Evolutionary conservation across 2,329 filamentous ascomycete genomes (phyloP).

Genomic region (Alternaria incomplexa): DNA sequence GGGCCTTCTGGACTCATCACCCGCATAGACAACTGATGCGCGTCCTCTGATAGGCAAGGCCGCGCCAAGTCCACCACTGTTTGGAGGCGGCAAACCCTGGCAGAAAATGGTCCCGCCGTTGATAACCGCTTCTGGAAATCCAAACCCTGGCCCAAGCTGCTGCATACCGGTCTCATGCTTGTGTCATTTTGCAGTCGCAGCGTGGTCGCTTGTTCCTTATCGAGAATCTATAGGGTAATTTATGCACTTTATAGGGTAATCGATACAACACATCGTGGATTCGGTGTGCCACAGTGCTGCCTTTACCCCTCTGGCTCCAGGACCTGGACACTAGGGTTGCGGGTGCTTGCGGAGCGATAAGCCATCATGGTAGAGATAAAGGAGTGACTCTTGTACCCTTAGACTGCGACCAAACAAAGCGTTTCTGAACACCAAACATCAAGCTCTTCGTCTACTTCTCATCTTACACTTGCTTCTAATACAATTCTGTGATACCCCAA

Average conservation of each 20-base stretch:
- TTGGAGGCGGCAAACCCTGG: constrained; percentile 25
- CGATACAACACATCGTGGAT: constrained; percentile 26
- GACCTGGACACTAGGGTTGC: constrained; percentile 19
- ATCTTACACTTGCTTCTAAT: background rate
- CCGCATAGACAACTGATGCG: constrained; percentile 16
- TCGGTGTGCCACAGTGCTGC: constrained; percentile 10
- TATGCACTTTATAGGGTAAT: constrained; percentile 44
- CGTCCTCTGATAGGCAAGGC: constrained; percentile 22
- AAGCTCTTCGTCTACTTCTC: background rate
- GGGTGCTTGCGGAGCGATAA: constrained; percentile 36
- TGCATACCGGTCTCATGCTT: constrained; percentile 26
- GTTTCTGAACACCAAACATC: background rate
- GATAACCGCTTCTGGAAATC: constrained; percentile 42
- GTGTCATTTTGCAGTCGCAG: constrained; percentile 33
- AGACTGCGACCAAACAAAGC: background rate
- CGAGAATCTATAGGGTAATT: constrained; percentile 45
- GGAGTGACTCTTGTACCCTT: constrained; percentile 6
- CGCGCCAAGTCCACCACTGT: constrained; percentile 13
- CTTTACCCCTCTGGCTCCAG: constrained; percentile 17
- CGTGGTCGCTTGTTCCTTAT: constrained; percentile 31
- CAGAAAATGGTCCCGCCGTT: constrained; percentile 33
- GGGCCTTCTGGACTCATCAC: constrained; percentile 23
- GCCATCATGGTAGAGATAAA: constrained; percentile 21
- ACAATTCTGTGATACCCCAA: constrained; percentile 16
- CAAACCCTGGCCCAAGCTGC: constrained; percentile 27